A percentile compares a stretch with the other conserved stretches of the same genome.
phyloP scores from a whole-genome alignment of 306 rosid genomes.

The Ammopiptanthus mongolicus region DNA sequence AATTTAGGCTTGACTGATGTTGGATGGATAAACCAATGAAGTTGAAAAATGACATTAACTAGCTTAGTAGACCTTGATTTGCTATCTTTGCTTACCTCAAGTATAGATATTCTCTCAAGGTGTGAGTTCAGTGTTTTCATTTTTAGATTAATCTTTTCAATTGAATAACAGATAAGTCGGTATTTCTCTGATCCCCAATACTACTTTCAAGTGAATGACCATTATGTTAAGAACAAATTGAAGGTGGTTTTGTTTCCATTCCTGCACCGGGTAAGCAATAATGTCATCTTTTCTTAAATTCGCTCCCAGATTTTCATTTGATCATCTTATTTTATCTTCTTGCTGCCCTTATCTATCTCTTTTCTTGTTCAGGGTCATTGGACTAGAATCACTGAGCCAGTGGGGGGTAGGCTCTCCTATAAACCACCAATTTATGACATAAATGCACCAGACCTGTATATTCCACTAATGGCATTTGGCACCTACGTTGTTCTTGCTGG shows the following conservation, averaged over 20 bases:
- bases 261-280: conserved; percentile 79
- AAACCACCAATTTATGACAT: conserved; percentile 94
- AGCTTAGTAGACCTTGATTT: conserved; percentile 5
- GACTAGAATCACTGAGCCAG: conserved; percentile 96
- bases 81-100: neutral
- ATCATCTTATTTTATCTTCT: conserved; percentile 7
- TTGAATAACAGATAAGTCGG: conserved; percentile 69
- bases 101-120: neutral
- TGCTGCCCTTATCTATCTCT: neutral
- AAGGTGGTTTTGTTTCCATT: conserved; percentile 93
- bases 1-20: neutral
- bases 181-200: conserved; percentile 95
- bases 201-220: conserved; percentile 97
- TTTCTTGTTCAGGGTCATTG: conserved; percentile 79
- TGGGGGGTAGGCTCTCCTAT: conserved; percentile 92
- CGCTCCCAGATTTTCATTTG: neutral
- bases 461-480: conserved; percentile 97
- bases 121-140: conserved; percentile 5
- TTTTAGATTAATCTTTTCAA: conserved; percentile 4
- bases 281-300: conserved; percentile 3
- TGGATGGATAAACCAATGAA: neutral
- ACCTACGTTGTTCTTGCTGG: conserved; percentile 94
- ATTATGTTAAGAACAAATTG: conserved; percentile 90
- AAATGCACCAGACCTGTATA: conserved; percentile 93
- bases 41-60: neutral